Conservation (phyloP, 225 moss, liverwort and hornwort genomes). For the Neckera pumila region DNA sequence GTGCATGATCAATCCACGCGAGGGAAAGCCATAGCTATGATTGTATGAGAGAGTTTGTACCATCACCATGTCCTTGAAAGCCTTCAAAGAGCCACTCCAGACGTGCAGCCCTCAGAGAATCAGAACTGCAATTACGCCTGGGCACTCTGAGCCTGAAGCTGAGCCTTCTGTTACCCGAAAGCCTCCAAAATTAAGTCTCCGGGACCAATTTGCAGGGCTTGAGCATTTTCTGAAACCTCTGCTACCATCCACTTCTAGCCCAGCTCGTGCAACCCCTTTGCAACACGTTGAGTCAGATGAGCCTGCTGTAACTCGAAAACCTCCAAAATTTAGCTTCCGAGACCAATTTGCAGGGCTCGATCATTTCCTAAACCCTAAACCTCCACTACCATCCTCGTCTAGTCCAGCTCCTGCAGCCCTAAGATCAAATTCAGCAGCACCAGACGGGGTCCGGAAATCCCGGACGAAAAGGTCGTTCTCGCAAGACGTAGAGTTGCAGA, state of each 20-base stretch:
- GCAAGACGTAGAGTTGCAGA: not conserved
- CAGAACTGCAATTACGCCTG: not conserved
- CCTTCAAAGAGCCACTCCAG: conserved; percentile 48
- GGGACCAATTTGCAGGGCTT: conserved; percentile 29
- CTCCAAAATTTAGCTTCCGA: conserved; percentile 44
- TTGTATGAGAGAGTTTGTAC: not conserved
- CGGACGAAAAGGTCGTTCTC: conserved; percentile 10
- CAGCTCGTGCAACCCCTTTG: not conserved
- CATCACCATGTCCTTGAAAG: conserved; percentile 56
- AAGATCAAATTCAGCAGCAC: not conserved
- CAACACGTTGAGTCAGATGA: not conserved
- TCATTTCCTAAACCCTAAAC: not conserved
- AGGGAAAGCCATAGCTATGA: not conserved
- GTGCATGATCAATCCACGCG: not conserved
- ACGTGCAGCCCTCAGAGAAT: conserved; percentile 5
- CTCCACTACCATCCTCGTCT: not conserved
- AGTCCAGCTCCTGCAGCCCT: not conserved
- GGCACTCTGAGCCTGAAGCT: not conserved
- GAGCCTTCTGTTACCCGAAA: conserved; percentile 11
- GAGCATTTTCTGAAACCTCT: conserved; percentile 8
- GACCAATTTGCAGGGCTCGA: conserved; percentile 31
- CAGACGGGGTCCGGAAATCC: not conserved
- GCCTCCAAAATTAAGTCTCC: conserved; percentile 49
- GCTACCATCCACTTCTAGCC: not conserved
- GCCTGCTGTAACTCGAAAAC: conserved; percentile 18